A percentile compares a stretch with the other conserved stretches of the same genome.
Evolutionary conservation across 495 filamentous ascomycete species (phyloP).

Genomic region (Pseudevernia furfuracea): DNA sequence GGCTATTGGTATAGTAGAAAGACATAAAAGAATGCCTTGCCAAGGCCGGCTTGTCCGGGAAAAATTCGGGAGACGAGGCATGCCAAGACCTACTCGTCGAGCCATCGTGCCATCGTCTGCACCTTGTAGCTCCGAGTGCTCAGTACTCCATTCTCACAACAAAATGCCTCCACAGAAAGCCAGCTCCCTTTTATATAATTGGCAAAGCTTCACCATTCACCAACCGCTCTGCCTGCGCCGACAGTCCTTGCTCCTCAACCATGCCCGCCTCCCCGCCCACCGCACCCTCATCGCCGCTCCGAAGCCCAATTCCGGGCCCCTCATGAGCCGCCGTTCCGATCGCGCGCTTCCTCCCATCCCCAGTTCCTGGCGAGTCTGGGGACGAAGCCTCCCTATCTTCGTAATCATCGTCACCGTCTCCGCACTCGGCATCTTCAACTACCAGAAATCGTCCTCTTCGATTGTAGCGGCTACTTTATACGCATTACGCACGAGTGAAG

Average conservation of each 20-base stretch:
- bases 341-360: constrained; percentile 58
- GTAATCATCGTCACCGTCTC: constrained; percentile 51
- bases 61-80: no score
- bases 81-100: no score
- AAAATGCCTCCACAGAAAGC: neutral
- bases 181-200: neutral
- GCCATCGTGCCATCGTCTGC: neutral
- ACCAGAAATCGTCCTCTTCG: constrained; percentile 80
- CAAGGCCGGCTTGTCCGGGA: no score
- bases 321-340: constrained; percentile 73
- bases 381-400: constrained; percentile 52
- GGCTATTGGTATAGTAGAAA: no score
- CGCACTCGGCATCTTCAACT: constrained; percentile 89
- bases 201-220: neutral
- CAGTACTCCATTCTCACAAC: neutral
- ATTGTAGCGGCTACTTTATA: constrained; percentile 83
- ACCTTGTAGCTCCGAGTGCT: neutral
- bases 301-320: constrained; percentile 49
- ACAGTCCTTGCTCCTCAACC: neutral
- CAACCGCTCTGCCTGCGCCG: neutral
- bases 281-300: constrained; percentile 45
- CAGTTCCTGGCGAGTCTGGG: constrained; percentile 36
- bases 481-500: constrained; percentile 70
- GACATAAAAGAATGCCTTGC: no score
- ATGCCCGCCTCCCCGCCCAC: constrained; percentile 7